Base-by-base conservation (phyloP, 139 green algal species). In the Monoraphidium neglectum region DNA sequence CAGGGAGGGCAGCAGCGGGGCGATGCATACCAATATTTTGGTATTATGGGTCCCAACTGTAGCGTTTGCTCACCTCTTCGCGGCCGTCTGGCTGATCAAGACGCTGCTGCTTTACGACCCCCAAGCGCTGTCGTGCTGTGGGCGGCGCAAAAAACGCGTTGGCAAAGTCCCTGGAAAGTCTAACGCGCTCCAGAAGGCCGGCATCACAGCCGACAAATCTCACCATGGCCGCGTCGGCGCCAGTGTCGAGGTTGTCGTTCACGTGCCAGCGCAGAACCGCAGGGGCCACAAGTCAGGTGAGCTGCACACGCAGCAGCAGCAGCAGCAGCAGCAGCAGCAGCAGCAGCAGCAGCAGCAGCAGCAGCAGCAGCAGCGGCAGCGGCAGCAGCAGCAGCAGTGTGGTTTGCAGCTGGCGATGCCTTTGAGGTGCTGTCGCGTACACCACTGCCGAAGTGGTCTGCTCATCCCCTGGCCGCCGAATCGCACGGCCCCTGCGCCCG, bases 261-360 rank as follows among this genome's bases (percentile, higher is more conserved):
- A 51, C 12, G 43, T 51, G 43, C 43, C 43, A n/a, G n/a, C n/a
- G n/a, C n/a, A n/a, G n/a, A n/a, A n/a, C n/a, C n/a, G n/a, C n/a
- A n/a, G n/a, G n/a, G n/a, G n/a, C n/a, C 87, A 51, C 70, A 87
- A 81, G 89, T 91, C 46, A 65, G 32, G 30, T 79, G 26, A 40
- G 73, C 61, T 79, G 73, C 62, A 57, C 61, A n/a, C 72, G 72
- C 73, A 54, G 69, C 46, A 65, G 30, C 6, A 21, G 47, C 21
- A 36, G 46, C 49, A 51, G 65, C 51, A 71, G 53, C 33, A 68
- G 62, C 23, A 73, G 67, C 73, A 77, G 79, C 74, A 74, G 38
- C 32, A 21, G 49, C 21, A 57, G 49, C 49, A 16, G 49, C 49
- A 57, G 49, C 49, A 57, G 49, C 49, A 32, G 12, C 62, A 35